These are phyloP conservation scores for Moricandia arvensis DNA, from an alignment of 345 rosid genomes.

Conservation along the genomic window DNA sequence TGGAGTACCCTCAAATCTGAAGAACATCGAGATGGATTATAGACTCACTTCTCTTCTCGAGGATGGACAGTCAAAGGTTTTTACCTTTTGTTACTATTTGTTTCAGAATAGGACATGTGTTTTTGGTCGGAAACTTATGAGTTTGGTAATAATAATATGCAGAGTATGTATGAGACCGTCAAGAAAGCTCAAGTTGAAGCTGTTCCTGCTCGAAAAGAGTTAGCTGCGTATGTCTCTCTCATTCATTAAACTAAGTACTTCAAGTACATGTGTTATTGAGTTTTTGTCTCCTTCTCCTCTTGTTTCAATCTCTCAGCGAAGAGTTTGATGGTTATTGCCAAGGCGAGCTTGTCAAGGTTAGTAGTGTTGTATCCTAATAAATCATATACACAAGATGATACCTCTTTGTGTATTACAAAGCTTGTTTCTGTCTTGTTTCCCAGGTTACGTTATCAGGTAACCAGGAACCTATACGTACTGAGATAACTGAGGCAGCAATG, in stretches of 20 bases:
- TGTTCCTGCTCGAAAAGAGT: slow-evolving; percentile 82
- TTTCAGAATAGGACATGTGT: not conserved
- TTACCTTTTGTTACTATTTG: not conserved
- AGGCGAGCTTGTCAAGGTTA: slow-evolving; percentile 94
- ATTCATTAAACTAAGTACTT: not conserved
- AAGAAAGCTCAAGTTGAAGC: slow-evolving; percentile 97
- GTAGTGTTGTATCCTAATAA: not conserved
- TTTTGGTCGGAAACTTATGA: slow-evolving; percentile 18
- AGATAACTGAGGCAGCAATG: slow-evolving; percentile 96
- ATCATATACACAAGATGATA: not conserved
- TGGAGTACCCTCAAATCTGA: not conserved
- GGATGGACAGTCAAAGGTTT: slow-evolving; percentile 74
- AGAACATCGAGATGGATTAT: not conserved
- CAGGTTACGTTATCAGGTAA: slow-evolving; percentile 87
- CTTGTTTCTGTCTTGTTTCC: not conserved
- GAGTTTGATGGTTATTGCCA: slow-evolving; percentile 94
- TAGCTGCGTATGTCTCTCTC: slow-evolving; percentile 59
- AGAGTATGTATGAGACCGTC: slow-evolving; percentile 79
- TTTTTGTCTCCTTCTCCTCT: not conserved
- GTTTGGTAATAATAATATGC: slow-evolving; percentile 62
- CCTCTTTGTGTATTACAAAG: not conserved
- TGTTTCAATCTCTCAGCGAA: slow-evolving; percentile 53
- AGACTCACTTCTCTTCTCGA: slow-evolving; percentile 29
- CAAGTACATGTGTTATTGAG: not conserved
- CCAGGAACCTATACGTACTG: slow-evolving; percentile 86